Conservation (phyloP, 2,329 filamentous ascomycete genomes). For the Lasiodiplodia sp. region DNA sequence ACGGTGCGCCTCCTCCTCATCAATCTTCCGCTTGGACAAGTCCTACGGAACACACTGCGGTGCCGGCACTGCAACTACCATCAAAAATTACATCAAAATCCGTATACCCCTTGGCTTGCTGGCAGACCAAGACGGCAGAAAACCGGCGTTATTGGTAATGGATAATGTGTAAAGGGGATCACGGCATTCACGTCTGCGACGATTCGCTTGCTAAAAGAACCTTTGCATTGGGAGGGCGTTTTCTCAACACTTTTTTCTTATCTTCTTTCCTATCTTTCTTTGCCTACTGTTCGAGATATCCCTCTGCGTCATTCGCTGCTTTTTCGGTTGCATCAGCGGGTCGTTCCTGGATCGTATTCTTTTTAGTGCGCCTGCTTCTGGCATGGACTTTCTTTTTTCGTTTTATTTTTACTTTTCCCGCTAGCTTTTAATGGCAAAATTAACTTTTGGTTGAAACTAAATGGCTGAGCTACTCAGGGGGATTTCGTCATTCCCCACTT, state of each 20-base stretch:
- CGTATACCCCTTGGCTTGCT: slow-evolving; percentile 19
- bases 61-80: slow-evolving; percentile 1
- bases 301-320: slow-evolving; percentile 22
- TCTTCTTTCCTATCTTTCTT: background rate
- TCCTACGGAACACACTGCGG: background rate
- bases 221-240: slow-evolving; percentile 26
- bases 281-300: slow-evolving; percentile 19
- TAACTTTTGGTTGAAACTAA: slow-evolving; percentile 1
- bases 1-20: background rate
- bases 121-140: slow-evolving; percentile 2
- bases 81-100: background rate
- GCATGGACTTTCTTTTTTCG: slow-evolving; percentile 2
- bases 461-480: background rate
- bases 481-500: slow-evolving; percentile 11
- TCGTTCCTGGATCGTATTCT: slow-evolving; percentile 25
- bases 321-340: slow-evolving; percentile 27
- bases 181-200: slow-evolving; percentile 27
- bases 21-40: background rate
- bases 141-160: slow-evolving; percentile 18
- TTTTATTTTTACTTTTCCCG: background rate
- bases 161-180: slow-evolving; percentile 25
- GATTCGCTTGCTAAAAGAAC: slow-evolving; percentile 22
- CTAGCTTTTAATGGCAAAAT: slow-evolving; percentile 25
- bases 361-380: slow-evolving; percentile 16
- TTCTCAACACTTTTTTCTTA: background rate